Base-by-base conservation (phyloP, 495 filamentous ascomycete species). In the Venustampulla echinocandica region DNA sequence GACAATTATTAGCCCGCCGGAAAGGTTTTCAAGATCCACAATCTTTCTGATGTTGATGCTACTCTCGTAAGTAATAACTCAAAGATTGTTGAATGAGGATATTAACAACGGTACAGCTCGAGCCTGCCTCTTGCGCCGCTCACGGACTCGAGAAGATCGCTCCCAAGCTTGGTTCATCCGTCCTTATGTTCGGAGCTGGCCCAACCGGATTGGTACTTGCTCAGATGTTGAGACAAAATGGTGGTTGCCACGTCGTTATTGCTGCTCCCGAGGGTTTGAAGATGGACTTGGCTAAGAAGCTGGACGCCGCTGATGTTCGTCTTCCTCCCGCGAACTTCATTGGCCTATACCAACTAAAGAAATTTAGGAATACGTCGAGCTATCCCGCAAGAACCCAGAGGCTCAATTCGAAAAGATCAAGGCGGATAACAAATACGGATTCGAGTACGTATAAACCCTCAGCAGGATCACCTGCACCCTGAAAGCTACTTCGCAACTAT, bases 121-220 rank as follows among this genome's bases (percentile, higher is more conserved):
- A 86, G 58, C 81, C 82, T 9, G 81, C 81, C 10, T 82, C 82
- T 4, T 85, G 81, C 53, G 81, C 82, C 20, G 74, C 75, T 32
- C 82, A 85, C 52, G 82, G 81, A 21, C 65, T 85, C 20, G 82
- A 85, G 58, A 83, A 80, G 68, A 86, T 86, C 52, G 71, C 75
- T 0, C 81, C 81, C 2, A 78, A 77, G 62, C 70, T 82, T 56
- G 79, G 78, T 35, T 84, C 80, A 2, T 75, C 75, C 22, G 79
- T 82, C 24, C 70, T 82, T 25, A 69, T 75, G 62, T 82, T 84
- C 60, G 81, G 79, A 49, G 81, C 81, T 42, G 82, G 81, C 13
- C 81, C 80, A 24, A 85, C 81, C 32, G 53, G 55, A 15, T 22
- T 35, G 27, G 21, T 52, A 40, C 66, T 82, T 13, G 71, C 79